Conservation (phyloP, 139 green algal species). For the Trebouxia sp. region DNA sequence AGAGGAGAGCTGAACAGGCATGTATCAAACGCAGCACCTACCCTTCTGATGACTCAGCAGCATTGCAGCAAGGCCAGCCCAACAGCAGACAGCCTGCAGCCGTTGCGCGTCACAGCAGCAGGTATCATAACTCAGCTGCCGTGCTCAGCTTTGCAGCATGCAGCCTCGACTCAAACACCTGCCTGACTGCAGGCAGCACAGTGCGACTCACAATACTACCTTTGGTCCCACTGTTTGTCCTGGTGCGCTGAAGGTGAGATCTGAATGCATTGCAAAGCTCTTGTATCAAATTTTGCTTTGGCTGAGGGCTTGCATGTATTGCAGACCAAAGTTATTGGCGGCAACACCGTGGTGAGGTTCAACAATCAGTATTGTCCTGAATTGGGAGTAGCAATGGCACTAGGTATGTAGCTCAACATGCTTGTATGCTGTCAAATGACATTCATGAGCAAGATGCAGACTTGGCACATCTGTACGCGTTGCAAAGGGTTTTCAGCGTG, state of each 20-base stretch:
- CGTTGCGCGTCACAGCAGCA: background rate
- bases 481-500: too few species aligned
- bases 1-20: background rate
- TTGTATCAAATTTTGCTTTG: background rate
- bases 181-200: too few species aligned
- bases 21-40: conserved; percentile 14
- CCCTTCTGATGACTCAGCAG: background rate
- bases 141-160: too few species aligned
- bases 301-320: background rate
- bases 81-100: background rate
- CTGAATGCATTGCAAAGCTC: too few species aligned
- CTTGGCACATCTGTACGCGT: too few species aligned
- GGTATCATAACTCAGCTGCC: background rate
- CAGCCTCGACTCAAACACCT: too few species aligned
- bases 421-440: too few species aligned
- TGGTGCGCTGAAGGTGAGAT: background rate
- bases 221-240: too few species aligned
- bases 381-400: background rate
- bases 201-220: too few species aligned
- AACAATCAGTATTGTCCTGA: conserved; percentile 27
- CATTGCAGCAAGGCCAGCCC: background rate
- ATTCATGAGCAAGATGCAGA: too few species aligned
- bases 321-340: background rate
- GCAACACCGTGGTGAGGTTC: conserved; percentile 6
- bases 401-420: background rate